Conservation (phyloP, 2,329 filamentous ascomycete genomes). For the Epichloe hybrida region DNA sequence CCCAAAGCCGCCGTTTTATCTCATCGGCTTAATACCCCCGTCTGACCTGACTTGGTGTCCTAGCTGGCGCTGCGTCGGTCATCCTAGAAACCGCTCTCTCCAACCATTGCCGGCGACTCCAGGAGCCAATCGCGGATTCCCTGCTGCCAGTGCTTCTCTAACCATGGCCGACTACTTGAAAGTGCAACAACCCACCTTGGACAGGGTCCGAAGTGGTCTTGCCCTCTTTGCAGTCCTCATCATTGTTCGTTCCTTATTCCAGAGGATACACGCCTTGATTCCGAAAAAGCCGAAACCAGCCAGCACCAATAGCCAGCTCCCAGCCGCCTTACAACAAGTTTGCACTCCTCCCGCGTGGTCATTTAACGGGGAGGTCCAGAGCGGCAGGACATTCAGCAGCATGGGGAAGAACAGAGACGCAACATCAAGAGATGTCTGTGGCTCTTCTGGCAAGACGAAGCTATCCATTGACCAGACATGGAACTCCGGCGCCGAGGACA, state of each 20-base stretch:
- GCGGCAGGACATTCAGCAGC: neutral
- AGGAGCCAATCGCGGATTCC: slow-evolving; percentile 20
- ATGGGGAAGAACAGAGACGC: slow-evolving; percentile 2
- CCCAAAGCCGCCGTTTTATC: neutral
- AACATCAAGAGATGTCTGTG: slow-evolving; percentile 6
- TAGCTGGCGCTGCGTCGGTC: neutral
- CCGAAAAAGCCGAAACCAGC: neutral
- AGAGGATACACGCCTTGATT: slow-evolving; percentile 8
- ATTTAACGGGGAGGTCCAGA: slow-evolving; percentile 15
- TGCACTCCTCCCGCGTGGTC: slow-evolving; percentile 10
- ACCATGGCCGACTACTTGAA: slow-evolving; percentile 18
- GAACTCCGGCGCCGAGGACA: slow-evolving; percentile 12
- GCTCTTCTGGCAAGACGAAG: slow-evolving; percentile 6
- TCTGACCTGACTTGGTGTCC: neutral
- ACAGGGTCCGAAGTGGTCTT: slow-evolving; percentile 16
- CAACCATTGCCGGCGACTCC: slow-evolving; percentile 20
- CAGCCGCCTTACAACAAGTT: slow-evolving; percentile 7
- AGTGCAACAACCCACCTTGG: slow-evolving; percentile 16
- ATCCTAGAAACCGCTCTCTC: neutral
- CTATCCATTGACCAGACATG: slow-evolving; percentile 15
- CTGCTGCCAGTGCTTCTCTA: slow-evolving; percentile 14
- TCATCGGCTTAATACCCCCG: neutral
- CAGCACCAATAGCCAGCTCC: slow-evolving; percentile 4
- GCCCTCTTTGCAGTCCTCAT: slow-evolving; percentile 22
- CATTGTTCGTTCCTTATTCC: slow-evolving; percentile 19